phyloP scores from a whole-genome alignment of 805 yeast genomes.

The Pichia exigua region DNA sequence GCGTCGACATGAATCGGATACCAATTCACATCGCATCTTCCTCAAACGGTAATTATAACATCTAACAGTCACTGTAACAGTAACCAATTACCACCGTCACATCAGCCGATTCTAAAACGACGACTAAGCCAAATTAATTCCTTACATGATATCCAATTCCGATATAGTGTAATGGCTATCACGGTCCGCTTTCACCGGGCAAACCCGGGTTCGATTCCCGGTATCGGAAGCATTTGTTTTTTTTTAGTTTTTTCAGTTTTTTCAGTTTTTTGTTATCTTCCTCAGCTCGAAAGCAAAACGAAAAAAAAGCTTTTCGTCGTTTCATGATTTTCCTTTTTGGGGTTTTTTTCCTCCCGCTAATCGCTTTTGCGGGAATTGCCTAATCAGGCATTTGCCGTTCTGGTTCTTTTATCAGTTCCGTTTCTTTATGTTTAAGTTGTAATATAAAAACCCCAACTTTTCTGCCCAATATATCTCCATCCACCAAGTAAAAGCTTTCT shows the following conservation, averaged over 20 bases:
- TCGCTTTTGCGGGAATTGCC: background rate
- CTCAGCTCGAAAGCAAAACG: too few relatives aligned
- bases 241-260: background rate
- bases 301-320: background rate
- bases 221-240: conserved; percentile 49
- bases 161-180: conserved; percentile 82
- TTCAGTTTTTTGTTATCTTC: too few relatives aligned
- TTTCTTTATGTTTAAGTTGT: background rate
- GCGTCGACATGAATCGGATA: too few relatives aligned
- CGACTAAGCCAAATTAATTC: too few relatives aligned
- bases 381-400: background rate
- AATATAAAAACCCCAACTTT: background rate
- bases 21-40: too few relatives aligned
- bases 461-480: background rate
- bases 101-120: too few relatives aligned
- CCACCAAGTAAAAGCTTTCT: too few relatives aligned
- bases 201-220: conserved; percentile 85
- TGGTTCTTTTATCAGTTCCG: background rate
- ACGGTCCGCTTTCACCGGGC: conserved; percentile 85
- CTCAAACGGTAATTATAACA: too few relatives aligned
- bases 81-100: too few relatives aligned
- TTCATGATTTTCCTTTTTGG: background rate
- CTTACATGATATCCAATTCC: conserved; percentile 28
- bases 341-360: background rate
- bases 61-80: too few relatives aligned